Evolutionary conservation across 2,329 filamentous ascomycete species (phyloP).

Genomic region (Fusarium circinatum): DNA sequence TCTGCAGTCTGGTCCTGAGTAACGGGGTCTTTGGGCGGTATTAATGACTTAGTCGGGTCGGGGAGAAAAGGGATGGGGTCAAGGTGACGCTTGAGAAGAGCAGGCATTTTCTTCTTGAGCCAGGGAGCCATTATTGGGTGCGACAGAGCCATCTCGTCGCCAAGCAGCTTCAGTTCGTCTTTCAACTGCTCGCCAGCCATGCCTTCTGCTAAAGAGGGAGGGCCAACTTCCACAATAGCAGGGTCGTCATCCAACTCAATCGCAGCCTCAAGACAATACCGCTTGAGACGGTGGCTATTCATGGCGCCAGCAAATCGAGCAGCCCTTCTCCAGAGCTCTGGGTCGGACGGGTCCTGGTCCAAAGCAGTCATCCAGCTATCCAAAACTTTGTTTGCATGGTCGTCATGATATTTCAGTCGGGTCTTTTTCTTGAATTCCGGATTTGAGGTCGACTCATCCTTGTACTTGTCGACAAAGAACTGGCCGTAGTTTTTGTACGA

Average conservation of each 20-base stretch:
- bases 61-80: conserved; percentile 73
- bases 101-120: conserved; percentile 61
- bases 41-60: conserved; percentile 57
- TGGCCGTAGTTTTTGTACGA: conserved; percentile 97
- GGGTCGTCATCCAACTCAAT: conserved; percentile 76
- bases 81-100: conserved; percentile 62
- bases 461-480: conserved; percentile 78
- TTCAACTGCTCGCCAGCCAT: conserved; percentile 72
- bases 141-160: conserved; percentile 65
- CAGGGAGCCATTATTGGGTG: conserved; percentile 71
- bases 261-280: conserved; percentile 73
- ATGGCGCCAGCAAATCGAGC: conserved; percentile 69
- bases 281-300: conserved; percentile 65
- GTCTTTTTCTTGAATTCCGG: conserved; percentile 56
- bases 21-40: conserved; percentile 41
- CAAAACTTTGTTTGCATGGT: conserved; percentile 58
- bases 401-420: conserved; percentile 45
- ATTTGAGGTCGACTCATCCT: conserved; percentile 56
- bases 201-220: conserved; percentile 70
- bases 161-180: conserved; percentile 62
- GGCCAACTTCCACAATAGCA: conserved; percentile 68
- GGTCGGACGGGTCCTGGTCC: conserved; percentile 73
- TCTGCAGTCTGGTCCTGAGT: conserved; percentile 21
- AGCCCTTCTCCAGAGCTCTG: conserved; percentile 71
- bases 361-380: conserved; percentile 68